Base-by-base conservation (phyloP, 352 stramenopile genomes). In the Salisapilia sapeloensis region DNA sequence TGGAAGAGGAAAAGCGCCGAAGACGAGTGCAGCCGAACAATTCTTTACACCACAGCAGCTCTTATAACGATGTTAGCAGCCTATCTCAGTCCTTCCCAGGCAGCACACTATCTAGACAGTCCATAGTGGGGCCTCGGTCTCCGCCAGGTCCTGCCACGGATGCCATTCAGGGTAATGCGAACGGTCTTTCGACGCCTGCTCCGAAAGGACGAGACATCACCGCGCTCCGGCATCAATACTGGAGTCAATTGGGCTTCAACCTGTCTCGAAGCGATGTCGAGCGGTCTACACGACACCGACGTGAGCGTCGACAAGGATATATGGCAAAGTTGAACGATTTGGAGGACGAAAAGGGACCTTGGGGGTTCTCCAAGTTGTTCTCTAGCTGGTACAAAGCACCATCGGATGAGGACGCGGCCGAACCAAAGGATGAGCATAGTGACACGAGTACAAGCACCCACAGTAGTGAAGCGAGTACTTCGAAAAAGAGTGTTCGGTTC, bases 161-260 rank as follows among this genome's bases (percentile, higher is more conserved):
- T n/a, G n/a, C n/a, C n/a, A n/a, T n/a, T n/a, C n/a, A n/a, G n/a
- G n/a, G n/a, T n/a, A n/a, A n/a, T n/a, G n/a, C n/a, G n/a, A n/a
- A n/a, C n/a, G n/a, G n/a, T n/a, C n/a, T n/a, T n/a, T n/a, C n/a
- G n/a, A n/a, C n/a, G 4, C 27, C 50, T 2, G 50, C 60, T 15
- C 47, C 61, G 29, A 50, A 82, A 19, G 70, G 71, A 26, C 77
- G 77, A 36, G 76, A 91, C 47, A 80, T 64, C 14, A 78, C 79
- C 42, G 67, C 70, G 3, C 84, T 91, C 33, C 69, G 76, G 24
- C 64, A 80, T 44, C 64, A 87, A 44, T 91, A 91, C 44, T 85
- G 66, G 76, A 89, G 57, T 36, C 72, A 91, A 40, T 45, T 91
- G 7, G 76, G 76, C 19, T 66, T 91, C 23, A 85, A 58, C 52